Base-by-base conservation (phyloP, 2,329 filamentous ascomycete species). In the Tolypocladium tundrense region DNA sequence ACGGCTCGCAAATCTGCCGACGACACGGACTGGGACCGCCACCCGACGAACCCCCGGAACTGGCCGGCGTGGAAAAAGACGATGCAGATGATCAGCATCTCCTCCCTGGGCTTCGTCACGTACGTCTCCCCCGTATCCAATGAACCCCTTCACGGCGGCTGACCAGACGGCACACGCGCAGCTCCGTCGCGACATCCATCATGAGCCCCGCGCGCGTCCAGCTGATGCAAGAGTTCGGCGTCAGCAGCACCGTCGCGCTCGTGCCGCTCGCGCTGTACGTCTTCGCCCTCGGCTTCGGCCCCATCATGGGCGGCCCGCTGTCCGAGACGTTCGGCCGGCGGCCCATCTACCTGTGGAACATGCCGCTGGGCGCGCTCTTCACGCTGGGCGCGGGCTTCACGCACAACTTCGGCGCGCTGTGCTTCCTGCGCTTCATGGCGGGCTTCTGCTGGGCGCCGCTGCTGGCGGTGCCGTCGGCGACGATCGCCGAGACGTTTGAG, bases 231-330 rank as follows among this genome's bases (percentile, higher is more conserved):
- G 73, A 81, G 8, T 88, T 88, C 66, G 62, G 74, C 51, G 75
- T 86, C 14, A 76, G 75, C 16, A 74, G 75, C 54, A 85, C 81
- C 1, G 74, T 77, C 9, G 80, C 84, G 0, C 72, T 88, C n/a
- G 69, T 87, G 0, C 80, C 81, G 0, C 68, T 88, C 0, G 79
- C 84, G 0, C 67, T 85, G 7, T 88, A 85, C 66, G 78, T 84
- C 7, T 69, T 86, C 11, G 84, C 83, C 0, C 74, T 88, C 0
- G 82, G 73, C 3, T 72, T 86, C 19, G 85, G 84, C 0, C 85
- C 85, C 8, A 70, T 86, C 54, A 60, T 85, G 16, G 80, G 80
- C 11, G 82, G 83, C 0, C 85, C 84, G 0, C 64, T 86, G 0
- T 84, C 79, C 54, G 85, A 88, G 65, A 78, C 75, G 0, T 69